Conservation (phyloP, 2,329 filamentous ascomycete species). For the Paraconiothyrium sp. region DNA sequence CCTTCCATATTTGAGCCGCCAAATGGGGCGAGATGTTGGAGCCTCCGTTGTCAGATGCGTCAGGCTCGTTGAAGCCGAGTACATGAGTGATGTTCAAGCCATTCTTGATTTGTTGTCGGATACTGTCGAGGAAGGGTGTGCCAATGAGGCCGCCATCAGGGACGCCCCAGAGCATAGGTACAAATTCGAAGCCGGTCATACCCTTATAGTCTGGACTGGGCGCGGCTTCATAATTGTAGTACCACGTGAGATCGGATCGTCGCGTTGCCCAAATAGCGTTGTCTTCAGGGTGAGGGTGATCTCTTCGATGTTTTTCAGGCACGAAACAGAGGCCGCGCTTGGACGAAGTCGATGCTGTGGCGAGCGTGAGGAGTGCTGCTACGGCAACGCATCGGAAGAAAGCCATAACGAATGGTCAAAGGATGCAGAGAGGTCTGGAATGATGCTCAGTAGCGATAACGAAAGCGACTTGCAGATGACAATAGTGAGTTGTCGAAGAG, state of each 20-base stretch:
- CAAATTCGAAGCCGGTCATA: conserved; percentile 69
- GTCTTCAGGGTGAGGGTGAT: conserved; percentile 61
- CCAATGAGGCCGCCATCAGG: conserved; percentile 49
- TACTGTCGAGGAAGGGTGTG: conserved; percentile 68
- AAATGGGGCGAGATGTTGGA: conserved; percentile 66
- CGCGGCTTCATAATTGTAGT: conserved; percentile 77
- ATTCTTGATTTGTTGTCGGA: conserved; percentile 64
- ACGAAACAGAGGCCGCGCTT: conserved; percentile 81
- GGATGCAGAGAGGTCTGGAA: background rate
- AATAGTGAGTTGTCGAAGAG: background rate
- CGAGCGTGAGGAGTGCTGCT: conserved; percentile 21
- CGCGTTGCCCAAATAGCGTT: conserved; percentile 70
- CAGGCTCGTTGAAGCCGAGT: conserved; percentile 83
- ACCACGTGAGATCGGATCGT: conserved; percentile 75
- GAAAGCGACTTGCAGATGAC: background rate
- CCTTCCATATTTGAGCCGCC: conserved; percentile 75
- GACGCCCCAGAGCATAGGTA: conserved; percentile 82
- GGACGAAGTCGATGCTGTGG: conserved; percentile 50
- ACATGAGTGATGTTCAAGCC: conserved; percentile 71
- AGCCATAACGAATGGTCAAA: conserved; percentile 12
- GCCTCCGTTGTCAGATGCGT: conserved; percentile 69
- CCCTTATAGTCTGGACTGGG: conserved; percentile 64
- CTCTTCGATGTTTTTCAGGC: conserved; percentile 44
- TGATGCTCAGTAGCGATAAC: background rate
- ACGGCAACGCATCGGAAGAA: conserved; percentile 5